These are phyloP conservation scores for Hanseniaspora osmophila DNA, from an alignment of 805 yeast genomes.

Conservation along the genomic window DNA sequence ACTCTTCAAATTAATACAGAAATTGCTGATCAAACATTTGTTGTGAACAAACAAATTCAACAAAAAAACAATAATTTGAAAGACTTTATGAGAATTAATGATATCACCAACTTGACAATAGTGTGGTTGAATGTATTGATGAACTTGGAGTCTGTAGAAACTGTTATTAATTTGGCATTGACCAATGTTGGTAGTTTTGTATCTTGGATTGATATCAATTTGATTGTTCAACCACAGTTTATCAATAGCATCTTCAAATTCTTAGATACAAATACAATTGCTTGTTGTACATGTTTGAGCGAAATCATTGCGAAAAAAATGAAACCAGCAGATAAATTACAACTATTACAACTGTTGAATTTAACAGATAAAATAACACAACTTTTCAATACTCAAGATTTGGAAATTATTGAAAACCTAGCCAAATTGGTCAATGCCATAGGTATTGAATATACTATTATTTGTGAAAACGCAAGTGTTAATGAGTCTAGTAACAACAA, in stretches of 20 bases:
- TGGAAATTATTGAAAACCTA: slow-evolving; percentile 61
- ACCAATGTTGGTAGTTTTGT: slow-evolving; percentile 71
- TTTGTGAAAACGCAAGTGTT: slow-evolving; percentile 41
- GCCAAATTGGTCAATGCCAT: slow-evolving; percentile 63
- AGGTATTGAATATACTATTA: slow-evolving; percentile 61
- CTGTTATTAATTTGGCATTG: slow-evolving; percentile 25
- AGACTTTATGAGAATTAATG: slow-evolving; percentile 67
- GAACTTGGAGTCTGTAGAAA: slow-evolving; percentile 20
- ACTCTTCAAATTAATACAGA: slow-evolving; percentile 70
- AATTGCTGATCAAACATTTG: slow-evolving; percentile 81
- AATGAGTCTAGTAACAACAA: slow-evolving; percentile 17
- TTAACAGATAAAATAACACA: slow-evolving; percentile 37
- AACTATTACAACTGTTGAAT: slow-evolving; percentile 51
- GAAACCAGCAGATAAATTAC: slow-evolving; percentile 54
- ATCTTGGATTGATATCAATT: slow-evolving; percentile 79
- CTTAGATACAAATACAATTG: slow-evolving; percentile 35
- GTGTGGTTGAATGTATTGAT: slow-evolving; percentile 53
- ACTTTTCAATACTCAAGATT: slow-evolving; percentile 24
- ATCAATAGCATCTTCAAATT: slow-evolving; percentile 44
- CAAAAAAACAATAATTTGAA: slow-evolving; percentile 61
- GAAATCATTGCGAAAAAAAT: slow-evolving; percentile 67
- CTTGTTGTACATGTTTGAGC: slow-evolving; percentile 35
- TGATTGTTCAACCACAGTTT: slow-evolving; percentile 50
- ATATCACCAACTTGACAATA: slow-evolving; percentile 48
- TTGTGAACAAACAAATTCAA: slow-evolving; percentile 38